Conservation (phyloP, 2,329 filamentous ascomycete species). For the Alternaria burnsii region DNA sequence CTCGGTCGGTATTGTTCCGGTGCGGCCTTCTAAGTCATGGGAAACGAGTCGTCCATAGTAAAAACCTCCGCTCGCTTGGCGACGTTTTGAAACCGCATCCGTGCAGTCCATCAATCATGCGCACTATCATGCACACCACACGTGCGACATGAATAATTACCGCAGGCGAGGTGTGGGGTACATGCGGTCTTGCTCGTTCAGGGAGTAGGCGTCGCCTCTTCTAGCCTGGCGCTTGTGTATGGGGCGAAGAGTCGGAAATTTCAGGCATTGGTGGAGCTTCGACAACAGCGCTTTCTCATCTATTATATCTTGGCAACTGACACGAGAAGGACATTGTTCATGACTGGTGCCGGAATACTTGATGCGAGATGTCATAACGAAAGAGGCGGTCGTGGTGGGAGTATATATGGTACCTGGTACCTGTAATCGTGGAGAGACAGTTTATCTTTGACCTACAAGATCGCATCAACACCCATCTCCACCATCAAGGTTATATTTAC, state of each 20-base stretch:
- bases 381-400: background rate
- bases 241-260: slow-evolving; percentile 1
- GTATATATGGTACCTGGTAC: background rate
- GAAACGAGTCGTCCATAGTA: background rate
- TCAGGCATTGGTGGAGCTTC: slow-evolving; percentile 7
- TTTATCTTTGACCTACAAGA: background rate
- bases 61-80: background rate
- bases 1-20: background rate
- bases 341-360: background rate
- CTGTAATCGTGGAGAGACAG: no score
- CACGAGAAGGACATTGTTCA: background rate
- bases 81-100: background rate
- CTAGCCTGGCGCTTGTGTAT: background rate
- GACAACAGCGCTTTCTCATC: background rate
- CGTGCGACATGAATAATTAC: background rate
- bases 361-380: background rate
- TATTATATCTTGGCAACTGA: slow-evolving; percentile 3
- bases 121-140: background rate
- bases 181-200: background rate
- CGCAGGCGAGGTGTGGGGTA: background rate
- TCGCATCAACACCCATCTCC: background rate
- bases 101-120: slow-evolving; percentile 5
- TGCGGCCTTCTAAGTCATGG: background rate
- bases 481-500: background rate
- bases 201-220: background rate